phyloP scores from a whole-genome alignment of 2,329 filamentous ascomycete genomes.

The Fonsecaea multimorphosa region DNA sequence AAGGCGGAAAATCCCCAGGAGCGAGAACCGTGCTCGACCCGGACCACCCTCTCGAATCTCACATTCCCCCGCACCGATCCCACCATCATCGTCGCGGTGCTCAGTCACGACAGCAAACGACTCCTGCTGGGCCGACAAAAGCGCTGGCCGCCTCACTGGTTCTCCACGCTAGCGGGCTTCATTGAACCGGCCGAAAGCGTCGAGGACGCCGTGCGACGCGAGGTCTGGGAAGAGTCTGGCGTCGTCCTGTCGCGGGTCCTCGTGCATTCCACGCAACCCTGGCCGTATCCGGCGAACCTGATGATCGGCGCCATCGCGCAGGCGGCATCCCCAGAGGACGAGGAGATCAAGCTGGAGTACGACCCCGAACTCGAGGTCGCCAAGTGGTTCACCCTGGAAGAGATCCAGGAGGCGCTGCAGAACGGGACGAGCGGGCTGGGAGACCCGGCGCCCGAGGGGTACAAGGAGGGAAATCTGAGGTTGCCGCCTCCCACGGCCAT shows the following conservation, averaged over 20 bases:
- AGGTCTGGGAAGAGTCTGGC: constrained; percentile 86
- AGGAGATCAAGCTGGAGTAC: constrained; percentile 80
- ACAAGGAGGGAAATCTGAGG: constrained; percentile 77
- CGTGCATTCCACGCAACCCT: constrained; percentile 83
- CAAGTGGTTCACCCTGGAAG: constrained; percentile 83
- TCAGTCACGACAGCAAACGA: constrained; percentile 77
- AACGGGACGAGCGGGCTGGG: constrained; percentile 72
- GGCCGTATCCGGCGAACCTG: constrained; percentile 83
- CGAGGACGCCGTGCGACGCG: constrained; percentile 80
- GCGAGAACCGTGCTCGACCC: constrained; percentile 76
- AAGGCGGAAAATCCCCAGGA: constrained; percentile 52
- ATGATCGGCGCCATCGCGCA: constrained; percentile 92
- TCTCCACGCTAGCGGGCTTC: constrained; percentile 86
- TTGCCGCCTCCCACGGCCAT: constrained; percentile 88
- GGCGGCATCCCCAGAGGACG: constrained; percentile 74
- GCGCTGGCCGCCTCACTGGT: constrained; percentile 84
- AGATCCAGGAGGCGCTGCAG: constrained; percentile 75
- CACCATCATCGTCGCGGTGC: constrained; percentile 91
- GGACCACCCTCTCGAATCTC: constrained; percentile 86
- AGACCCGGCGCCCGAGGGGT: constrained; percentile 67
- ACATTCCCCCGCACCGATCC: constrained; percentile 92
- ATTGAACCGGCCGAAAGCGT: constrained; percentile 84
- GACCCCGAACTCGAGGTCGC: constrained; percentile 92
- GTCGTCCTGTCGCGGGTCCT: constrained; percentile 77
- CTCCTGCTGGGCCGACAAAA: constrained; percentile 84